Percentiles rank a stretch among this genome's conserved stretches.
Conservation (phyloP, 371 early-diverging fungal genomes). For the Haplosporangium sp. region DNA sequence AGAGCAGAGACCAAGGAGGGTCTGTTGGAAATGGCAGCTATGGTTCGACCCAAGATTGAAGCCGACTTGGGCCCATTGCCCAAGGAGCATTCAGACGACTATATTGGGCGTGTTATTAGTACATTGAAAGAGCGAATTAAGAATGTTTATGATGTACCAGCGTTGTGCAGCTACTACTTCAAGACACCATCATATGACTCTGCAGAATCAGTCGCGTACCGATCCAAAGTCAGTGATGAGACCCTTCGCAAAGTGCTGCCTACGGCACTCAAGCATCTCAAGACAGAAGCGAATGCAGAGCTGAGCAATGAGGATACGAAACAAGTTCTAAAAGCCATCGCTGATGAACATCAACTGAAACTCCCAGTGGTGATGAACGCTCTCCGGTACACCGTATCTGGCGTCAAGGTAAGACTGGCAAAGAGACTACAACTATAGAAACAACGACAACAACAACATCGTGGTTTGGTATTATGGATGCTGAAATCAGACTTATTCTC, state of each 20-base stretch:
- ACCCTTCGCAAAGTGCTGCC: conserved; percentile 56
- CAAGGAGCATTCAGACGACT: conserved; percentile 34
- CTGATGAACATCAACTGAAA: conserved; percentile 57
- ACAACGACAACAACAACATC: no score
- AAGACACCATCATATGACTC: conserved; percentile 63
- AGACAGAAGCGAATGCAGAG: background rate
- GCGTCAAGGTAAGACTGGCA: conserved; percentile 57
- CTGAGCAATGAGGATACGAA: conserved; percentile 35
- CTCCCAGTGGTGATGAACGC: conserved; percentile 69
- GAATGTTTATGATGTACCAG: conserved; percentile 67
- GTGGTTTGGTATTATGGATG: no score
- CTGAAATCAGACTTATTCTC: no score
- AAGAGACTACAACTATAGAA: no score
- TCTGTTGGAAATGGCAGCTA: conserved; percentile 34
- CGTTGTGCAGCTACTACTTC: conserved; percentile 70
- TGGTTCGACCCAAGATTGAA: conserved; percentile 43
- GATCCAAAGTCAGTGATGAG: conserved; percentile 60
- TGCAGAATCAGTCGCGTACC: conserved; percentile 59
- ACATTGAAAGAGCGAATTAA: conserved; percentile 72
- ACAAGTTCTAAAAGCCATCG: conserved; percentile 20
- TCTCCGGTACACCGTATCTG: conserved; percentile 71
- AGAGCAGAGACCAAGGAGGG: conserved; percentile 65
- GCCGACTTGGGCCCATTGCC: conserved; percentile 20
- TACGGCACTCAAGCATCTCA: conserved; percentile 48
- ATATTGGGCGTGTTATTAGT: conserved; percentile 59